These are phyloP conservation scores for Fonsecaea pedrosoi DNA, from an alignment of 2,329 filamentous ascomycete genomes.

Conservation along the genomic window DNA sequence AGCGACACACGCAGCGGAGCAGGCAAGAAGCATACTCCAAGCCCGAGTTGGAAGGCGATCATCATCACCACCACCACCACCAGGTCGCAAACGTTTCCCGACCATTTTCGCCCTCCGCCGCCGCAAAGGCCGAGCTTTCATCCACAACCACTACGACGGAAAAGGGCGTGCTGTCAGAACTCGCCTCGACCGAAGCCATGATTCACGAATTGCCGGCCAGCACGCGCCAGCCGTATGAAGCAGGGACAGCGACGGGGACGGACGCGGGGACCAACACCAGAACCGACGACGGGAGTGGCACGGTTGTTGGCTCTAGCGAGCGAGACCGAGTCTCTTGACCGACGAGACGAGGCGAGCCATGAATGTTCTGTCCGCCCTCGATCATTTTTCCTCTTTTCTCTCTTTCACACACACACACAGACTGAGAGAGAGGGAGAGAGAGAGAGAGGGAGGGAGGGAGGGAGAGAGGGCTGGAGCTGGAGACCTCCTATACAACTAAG, in stretches of 20 bases:
- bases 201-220: constrained; percentile 9
- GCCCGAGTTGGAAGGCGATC: constrained; percentile 7
- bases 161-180: not conserved
- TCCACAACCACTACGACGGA: not conserved
- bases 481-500: no score
- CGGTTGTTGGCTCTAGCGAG: not conserved
- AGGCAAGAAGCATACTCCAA: constrained; percentile 1
- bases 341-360: no score
- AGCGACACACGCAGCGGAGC: not conserved
- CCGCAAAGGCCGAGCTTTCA: constrained; percentile 5
- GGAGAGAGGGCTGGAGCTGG: no score
- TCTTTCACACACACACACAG: no score
- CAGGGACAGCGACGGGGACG: not conserved
- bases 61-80: no score
- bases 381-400: no score
- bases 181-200: not conserved
- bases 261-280: not conserved
- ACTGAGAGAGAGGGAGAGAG: no score
- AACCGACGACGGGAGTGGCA: not conserved
- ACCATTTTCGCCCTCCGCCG: not conserved
- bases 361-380: no score
- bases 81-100: not conserved
- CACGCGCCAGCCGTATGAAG: constrained; percentile 5
- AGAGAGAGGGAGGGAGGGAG: no score
- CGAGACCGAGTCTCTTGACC: not conserved